A percentile compares a stretch with the other conserved stretches of the same genome.
Evolutionary conservation across 768 basidiomycete species (phyloP).

Genomic region (Phylloporus sp.): DNA sequence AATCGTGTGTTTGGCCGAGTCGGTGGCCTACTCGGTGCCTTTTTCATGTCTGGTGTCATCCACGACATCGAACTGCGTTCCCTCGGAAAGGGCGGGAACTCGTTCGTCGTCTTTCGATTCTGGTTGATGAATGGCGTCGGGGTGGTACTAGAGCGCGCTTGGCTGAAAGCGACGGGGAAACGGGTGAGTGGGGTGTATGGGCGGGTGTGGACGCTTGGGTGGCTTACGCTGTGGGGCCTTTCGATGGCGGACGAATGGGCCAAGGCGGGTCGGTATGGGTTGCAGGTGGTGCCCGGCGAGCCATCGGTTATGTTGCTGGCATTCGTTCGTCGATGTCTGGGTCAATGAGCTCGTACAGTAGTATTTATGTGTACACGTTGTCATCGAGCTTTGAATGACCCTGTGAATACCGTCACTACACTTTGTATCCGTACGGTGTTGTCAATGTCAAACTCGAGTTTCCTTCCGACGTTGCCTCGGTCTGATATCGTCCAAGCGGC

Average conservation of each 20-base stretch:
- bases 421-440: not conserved
- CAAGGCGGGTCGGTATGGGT: slow-evolving; percentile 13
- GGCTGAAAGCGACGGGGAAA: slow-evolving; percentile 38
- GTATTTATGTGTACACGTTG: too few species aligned
- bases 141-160: slow-evolving; percentile 44
- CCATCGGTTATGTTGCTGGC: slow-evolving; percentile 26
- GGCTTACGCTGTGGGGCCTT: slow-evolving; percentile 47
- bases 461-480: slow-evolving; percentile 48
- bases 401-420: not conserved
- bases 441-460: slow-evolving; percentile 25
- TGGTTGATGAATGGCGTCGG: slow-evolving; percentile 54
- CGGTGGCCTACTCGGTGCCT: slow-evolving; percentile 52
- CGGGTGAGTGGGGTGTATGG: slow-evolving; percentile 45
- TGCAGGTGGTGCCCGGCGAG: slow-evolving; percentile 10
- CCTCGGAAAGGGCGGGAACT: slow-evolving; percentile 36
- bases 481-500: slow-evolving; percentile 54
- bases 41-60: slow-evolving; percentile 52
- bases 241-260: slow-evolving; percentile 40
- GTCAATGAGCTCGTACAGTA: too few species aligned
- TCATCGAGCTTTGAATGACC: not conserved
- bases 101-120: slow-evolving; percentile 39
- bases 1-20: slow-evolving; percentile 41
- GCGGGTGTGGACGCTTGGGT: slow-evolving; percentile 47
- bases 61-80: slow-evolving; percentile 46
- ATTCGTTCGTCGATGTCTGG: slow-evolving; percentile 2